phyloP scores from a whole-genome alignment of 2,329 filamentous ascomycete species.

The Arachnomyces sp. region DNA sequence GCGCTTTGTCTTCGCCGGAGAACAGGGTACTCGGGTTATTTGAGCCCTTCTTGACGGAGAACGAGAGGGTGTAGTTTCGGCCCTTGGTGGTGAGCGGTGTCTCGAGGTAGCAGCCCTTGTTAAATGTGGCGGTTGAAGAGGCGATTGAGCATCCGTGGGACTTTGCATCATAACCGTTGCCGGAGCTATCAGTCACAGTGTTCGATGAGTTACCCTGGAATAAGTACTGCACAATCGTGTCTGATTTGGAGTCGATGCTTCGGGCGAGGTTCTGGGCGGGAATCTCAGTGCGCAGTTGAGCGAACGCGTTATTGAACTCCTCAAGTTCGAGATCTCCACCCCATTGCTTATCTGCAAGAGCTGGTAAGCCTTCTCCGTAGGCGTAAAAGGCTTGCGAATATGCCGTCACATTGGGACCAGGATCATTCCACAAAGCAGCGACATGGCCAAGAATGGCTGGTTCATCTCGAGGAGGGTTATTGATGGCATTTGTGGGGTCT shows the following conservation, averaged over 20 bases:
- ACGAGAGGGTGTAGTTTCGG: slow-evolving; percentile 47
- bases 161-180: slow-evolving; percentile 32
- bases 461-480: slow-evolving; percentile 38
- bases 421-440: slow-evolving; percentile 47
- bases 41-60: slow-evolving; percentile 33
- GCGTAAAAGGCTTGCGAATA: slow-evolving; percentile 45
- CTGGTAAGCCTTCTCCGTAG: slow-evolving; percentile 40
- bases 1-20: slow-evolving; percentile 37
- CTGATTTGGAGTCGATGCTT: slow-evolving; percentile 30
- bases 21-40: slow-evolving; percentile 34
- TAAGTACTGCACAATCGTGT: slow-evolving; percentile 39
- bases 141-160: slow-evolving; percentile 32
- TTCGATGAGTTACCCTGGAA: slow-evolving; percentile 27
- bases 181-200: slow-evolving; percentile 19
- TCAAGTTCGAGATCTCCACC: slow-evolving; percentile 39
- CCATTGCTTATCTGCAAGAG: slow-evolving; percentile 49
- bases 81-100: slow-evolving; percentile 48
- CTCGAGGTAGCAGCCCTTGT: slow-evolving; percentile 34
- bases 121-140: slow-evolving; percentile 25
- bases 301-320: slow-evolving; percentile 36
- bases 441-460: slow-evolving; percentile 40
- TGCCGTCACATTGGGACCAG: slow-evolving; percentile 42
- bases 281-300: slow-evolving; percentile 30
- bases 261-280: slow-evolving; percentile 45
- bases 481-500: no score